Conservation (phyloP, 352 stramenopile species). For the Phytopythium litorale region DNA sequence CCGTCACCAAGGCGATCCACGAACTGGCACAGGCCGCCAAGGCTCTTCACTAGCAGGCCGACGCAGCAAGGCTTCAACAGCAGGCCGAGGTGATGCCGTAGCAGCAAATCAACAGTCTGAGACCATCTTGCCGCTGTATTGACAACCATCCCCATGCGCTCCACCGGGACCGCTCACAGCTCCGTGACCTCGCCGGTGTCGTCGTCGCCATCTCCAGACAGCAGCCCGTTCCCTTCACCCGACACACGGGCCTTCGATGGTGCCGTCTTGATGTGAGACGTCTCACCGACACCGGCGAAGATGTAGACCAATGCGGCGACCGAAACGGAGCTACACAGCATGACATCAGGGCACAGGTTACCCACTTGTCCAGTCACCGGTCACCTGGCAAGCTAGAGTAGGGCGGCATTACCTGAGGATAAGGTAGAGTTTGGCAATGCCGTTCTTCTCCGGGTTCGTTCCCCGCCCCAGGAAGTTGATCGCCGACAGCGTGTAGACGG, state of each 20-base stretch:
- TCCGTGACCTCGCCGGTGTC: constrained; percentile 3
- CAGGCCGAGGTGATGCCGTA: neutral
- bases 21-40: constrained; percentile 63
- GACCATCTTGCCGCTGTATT: neutral
- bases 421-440: constrained; percentile 83
- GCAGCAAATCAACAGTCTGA: neutral
- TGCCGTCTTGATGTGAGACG: constrained; percentile 41
- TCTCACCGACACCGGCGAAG: constrained; percentile 53
- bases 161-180: neutral
- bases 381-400: neutral
- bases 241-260: constrained; percentile 11
- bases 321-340: constrained; percentile 30
- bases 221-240: constrained; percentile 40
- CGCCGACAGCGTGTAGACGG: constrained; percentile 69
- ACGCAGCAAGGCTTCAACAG: neutral
- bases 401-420: constrained; percentile 45
- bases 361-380: neutral
- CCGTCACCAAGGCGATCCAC: constrained; percentile 55
- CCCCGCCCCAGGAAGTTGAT: constrained; percentile 71
- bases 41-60: constrained; percentile 28
- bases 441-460: constrained; percentile 67
- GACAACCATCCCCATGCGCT: neutral
- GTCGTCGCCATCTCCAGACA: constrained; percentile 30
- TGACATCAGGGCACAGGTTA: neutral
- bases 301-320: constrained; percentile 41